Percentiles rank a stretch among this genome's conserved stretches.
Conservation (phyloP, 2,329 filamentous ascomycete genomes). For the Falciphora oryzae region DNA sequence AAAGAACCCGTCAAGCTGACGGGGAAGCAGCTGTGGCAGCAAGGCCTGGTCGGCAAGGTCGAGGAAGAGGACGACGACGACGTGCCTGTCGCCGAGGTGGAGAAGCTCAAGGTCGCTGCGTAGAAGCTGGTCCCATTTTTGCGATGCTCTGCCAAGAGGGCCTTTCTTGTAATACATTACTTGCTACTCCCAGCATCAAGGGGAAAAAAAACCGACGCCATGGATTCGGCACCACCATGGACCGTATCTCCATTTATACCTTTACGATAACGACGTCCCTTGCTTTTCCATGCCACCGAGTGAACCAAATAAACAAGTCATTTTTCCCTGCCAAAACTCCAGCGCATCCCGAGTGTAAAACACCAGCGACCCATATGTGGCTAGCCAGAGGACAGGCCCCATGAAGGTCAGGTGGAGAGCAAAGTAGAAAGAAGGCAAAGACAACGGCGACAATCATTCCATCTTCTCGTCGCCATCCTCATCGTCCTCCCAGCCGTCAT, state of each 20-base stretch:
- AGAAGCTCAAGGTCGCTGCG: constrained; percentile 65
- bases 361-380: neutral
- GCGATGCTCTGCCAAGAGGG: constrained; percentile 4
- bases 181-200: neutral
- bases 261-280: neutral
- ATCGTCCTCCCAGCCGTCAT: constrained; percentile 40
- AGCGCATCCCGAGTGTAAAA: neutral
- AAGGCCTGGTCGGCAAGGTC: constrained; percentile 60
- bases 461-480: constrained; percentile 46
- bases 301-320: neutral
- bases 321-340: constrained; percentile 9
- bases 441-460: constrained; percentile 9
- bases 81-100: constrained; percentile 59
- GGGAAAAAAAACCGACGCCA: neutral
- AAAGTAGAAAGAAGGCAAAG: neutral
- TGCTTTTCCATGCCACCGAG: neutral
- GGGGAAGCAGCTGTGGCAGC: constrained; percentile 73
- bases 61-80: constrained; percentile 63
- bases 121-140: neutral
- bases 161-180: neutral
- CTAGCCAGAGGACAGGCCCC: neutral
- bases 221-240: neutral
- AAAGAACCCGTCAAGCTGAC: constrained; percentile 72
- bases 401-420: neutral
- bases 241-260: neutral